Percentiles rank a stretch among this genome's conserved stretches.
These are phyloP conservation scores for Beauveria sp. DNA, from an alignment of 2,329 filamentous ascomycete genomes.

Conservation along the genomic window DNA sequence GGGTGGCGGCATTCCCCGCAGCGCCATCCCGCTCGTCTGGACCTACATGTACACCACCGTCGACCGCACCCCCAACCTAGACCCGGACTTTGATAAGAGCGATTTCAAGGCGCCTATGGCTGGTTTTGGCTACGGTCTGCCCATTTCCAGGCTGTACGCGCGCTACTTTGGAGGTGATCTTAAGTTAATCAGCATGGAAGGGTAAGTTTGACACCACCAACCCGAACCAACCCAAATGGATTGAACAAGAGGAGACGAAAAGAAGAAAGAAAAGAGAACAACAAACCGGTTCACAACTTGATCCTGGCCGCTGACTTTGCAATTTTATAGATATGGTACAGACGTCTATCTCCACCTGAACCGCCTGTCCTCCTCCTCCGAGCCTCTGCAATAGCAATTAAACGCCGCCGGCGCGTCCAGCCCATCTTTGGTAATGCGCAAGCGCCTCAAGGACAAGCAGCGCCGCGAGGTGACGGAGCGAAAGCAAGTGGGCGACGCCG, in stretches of 20 bases:
- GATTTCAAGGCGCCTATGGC: constrained; percentile 99
- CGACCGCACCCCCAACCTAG: constrained; percentile 86
- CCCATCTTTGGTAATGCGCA: constrained; percentile 38
- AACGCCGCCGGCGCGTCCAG: constrained; percentile 31
- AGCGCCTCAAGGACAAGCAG: constrained; percentile 52
- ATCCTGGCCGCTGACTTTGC: constrained; percentile 3
- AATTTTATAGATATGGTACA: constrained; percentile 70
- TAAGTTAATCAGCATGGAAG: constrained; percentile 98
- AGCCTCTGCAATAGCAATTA: constrained; percentile 92
- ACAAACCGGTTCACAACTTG: too few species aligned
- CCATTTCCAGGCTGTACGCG: constrained; percentile 89
- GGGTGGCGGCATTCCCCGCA: constrained; percentile 89
- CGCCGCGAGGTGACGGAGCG: constrained; percentile 70
- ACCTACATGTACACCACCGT: constrained; percentile 99
- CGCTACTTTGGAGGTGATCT: constrained; percentile 96
- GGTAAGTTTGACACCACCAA: constrained; percentile 49
- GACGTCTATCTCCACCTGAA: constrained; percentile 98
- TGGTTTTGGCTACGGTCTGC: constrained; percentile 94
- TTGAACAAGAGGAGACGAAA: too few species aligned
- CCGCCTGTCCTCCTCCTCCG: constrained; percentile 86
- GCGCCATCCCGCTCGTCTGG: constrained; percentile 95
- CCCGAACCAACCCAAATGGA: too few species aligned
- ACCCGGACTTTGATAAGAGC: constrained; percentile 97
- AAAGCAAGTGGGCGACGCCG: constrained; percentile 83
- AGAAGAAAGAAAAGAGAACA: too few species aligned